Evolutionary conservation across 208 protist genomes (phyloP).

Genomic region (Crithidia sp.): DNA sequence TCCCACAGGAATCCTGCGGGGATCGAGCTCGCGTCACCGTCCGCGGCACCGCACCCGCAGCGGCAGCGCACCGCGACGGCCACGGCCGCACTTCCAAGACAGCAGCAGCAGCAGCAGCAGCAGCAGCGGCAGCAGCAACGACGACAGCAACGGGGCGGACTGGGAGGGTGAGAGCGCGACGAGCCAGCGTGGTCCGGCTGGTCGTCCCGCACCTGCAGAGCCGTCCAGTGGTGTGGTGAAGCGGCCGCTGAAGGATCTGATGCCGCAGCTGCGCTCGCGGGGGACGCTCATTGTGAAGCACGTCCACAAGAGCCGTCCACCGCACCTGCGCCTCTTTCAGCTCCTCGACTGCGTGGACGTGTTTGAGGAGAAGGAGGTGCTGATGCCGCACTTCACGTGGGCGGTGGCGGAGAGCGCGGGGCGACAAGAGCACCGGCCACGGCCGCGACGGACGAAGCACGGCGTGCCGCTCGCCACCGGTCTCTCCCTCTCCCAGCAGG

Average conservation of each 20-base stretch:
- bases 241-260: conserved; percentile 54
- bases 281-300: conserved; percentile 55
- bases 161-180: background rate
- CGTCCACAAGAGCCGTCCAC: conserved; percentile 31
- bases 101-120: background rate
- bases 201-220: conserved; percentile 7
- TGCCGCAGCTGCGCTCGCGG: conserved; percentile 56
- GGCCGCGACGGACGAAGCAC: background rate
- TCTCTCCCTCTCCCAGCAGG: conserved; percentile 29
- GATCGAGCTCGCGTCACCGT: background rate
- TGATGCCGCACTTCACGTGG: conserved; percentile 82
- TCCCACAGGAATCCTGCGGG: background rate
- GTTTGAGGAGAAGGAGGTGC: conserved; percentile 38
- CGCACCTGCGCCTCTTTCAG: conserved; percentile 68
- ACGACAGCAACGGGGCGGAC: background rate
- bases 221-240: conserved; percentile 43
- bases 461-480: conserved; percentile 35
- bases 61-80: background rate
- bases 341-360: conserved; percentile 55
- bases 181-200: background rate
- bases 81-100: background rate
- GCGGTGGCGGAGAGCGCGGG: conserved; percentile 11
- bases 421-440: conserved; percentile 9
- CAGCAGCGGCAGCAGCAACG: conserved; percentile 6
- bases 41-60: background rate